A percentile compares a stretch with the other conserved stretches of the same genome.
Conservation (phyloP, 169 alveolate genomes). For the Fabrea salina region DNA sequence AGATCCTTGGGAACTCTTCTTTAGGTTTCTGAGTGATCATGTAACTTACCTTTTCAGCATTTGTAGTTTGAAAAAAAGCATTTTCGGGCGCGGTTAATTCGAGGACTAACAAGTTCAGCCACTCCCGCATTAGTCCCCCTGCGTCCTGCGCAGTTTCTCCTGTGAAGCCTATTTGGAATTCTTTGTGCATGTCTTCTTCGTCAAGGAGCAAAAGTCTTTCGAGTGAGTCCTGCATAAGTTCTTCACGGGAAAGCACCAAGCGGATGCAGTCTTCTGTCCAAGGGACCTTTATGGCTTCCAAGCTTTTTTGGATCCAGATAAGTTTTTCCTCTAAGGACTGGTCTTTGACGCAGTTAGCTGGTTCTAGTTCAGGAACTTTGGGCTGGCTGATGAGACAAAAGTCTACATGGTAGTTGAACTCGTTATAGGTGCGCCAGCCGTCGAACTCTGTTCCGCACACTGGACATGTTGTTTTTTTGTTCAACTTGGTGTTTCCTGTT, state of each 20-base stretch:
- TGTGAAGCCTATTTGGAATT: conserved; percentile 55
- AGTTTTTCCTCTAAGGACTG: background rate
- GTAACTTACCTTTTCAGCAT: conserved; percentile 18
- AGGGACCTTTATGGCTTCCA: background rate
- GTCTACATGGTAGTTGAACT: conserved; percentile 26
- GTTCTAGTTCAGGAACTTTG: background rate
- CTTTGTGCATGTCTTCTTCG: conserved; percentile 49
- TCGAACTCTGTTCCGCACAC: conserved; percentile 14
- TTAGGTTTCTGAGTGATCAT: conserved; percentile 15
- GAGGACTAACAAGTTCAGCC: conserved; percentile 57
- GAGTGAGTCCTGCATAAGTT: conserved; percentile 15
- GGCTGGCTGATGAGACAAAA: background rate
- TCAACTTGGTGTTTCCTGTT: background rate
- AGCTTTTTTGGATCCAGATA: background rate
- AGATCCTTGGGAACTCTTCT: conserved; percentile 45
- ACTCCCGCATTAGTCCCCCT: conserved; percentile 81
- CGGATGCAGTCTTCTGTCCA: background rate
- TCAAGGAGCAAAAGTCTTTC: background rate
- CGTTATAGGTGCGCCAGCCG: conserved; percentile 10
- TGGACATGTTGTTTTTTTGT: background rate
- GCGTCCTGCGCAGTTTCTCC: conserved; percentile 80
- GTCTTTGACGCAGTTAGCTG: background rate
- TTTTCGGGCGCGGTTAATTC: conserved; percentile 37
- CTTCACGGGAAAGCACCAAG: conserved; percentile 24
- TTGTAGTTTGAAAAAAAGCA: conserved; percentile 41